A percentile compares a stretch with the other conserved stretches of the same genome.
These are phyloP conservation scores for Ilyonectria destructans DNA, from an alignment of 2,329 filamentous ascomycete genomes.

Conservation along the genomic window DNA sequence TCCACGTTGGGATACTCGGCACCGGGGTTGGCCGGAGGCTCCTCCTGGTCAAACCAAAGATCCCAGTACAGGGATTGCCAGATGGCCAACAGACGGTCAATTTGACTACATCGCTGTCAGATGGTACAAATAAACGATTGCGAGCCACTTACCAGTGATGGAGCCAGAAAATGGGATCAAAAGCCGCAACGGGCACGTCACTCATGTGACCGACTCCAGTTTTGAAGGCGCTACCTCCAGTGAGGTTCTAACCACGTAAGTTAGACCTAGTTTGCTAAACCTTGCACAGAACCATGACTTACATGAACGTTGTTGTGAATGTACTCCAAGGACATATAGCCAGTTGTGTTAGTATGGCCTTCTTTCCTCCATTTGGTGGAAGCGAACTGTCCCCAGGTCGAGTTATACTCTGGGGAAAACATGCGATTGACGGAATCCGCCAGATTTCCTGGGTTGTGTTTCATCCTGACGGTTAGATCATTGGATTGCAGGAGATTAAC, in stretches of 20 bases:
- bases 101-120: conserved; percentile 20
- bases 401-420: conserved; percentile 45
- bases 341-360: conserved; percentile 4
- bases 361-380: conserved; percentile 21
- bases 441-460: conserved; percentile 40
- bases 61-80: conserved; percentile 36
- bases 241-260: conserved; percentile 6
- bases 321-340: conserved; percentile 53
- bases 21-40: background rate
- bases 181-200: conserved; percentile 70
- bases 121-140: background rate
- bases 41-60: conserved; percentile 27
- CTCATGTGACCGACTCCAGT: conserved; percentile 67
- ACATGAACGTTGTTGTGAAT: conserved; percentile 60
- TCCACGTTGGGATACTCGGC: background rate
- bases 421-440: conserved; percentile 46
- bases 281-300: background rate
- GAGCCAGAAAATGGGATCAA: conserved; percentile 77
- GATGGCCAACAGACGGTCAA: conserved; percentile 34
- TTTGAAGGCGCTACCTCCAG: conserved; percentile 44
- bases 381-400: conserved; percentile 42
- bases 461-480: background rate
- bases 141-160: conserved; percentile 63
- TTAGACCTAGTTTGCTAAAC: background rate
- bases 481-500: background rate